These are phyloP conservation scores for Kockovaella imperatae DNA, from an alignment of 768 basidiomycete species.

Conservation along the genomic window DNA sequence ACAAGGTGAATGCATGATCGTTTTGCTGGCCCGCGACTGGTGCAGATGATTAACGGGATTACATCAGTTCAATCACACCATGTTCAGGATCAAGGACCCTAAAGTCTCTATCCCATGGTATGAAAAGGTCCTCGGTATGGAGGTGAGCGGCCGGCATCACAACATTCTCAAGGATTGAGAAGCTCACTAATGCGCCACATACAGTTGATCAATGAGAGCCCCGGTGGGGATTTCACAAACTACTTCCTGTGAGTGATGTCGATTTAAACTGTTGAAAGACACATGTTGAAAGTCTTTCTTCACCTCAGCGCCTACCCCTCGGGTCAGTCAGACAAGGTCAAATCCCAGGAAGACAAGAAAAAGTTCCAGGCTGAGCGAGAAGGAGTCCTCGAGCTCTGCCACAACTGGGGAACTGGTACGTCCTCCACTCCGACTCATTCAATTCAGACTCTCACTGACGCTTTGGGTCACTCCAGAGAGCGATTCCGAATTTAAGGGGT, in stretches of 20 bases:
- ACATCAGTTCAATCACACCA: slow-evolving; percentile 44
- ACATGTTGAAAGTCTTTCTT: slow-evolving; percentile 61
- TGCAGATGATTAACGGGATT: background rate
- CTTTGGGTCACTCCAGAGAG: slow-evolving; percentile 51
- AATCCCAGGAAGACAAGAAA: slow-evolving; percentile 50
- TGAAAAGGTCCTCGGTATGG: slow-evolving; percentile 64
- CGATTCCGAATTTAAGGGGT: slow-evolving; percentile 69
- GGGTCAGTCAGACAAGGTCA: slow-evolving; percentile 49
- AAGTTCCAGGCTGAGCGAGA: slow-evolving; percentile 55
- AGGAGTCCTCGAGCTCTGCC: slow-evolving; percentile 51
- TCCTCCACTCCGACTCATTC: background rate
- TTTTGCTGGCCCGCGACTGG: no score
- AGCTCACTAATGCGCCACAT: no score
- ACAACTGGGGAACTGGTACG: slow-evolving; percentile 36
- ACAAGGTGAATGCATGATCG: slow-evolving; percentile 8
- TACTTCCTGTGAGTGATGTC: slow-evolving; percentile 13
- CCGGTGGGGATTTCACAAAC: slow-evolving; percentile 30
- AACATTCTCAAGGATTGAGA: slow-evolving; percentile 6
- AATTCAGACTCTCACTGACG: slow-evolving; percentile 45
- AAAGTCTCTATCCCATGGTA: slow-evolving; percentile 75
- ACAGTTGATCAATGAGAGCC: slow-evolving; percentile 19
- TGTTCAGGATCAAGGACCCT: slow-evolving; percentile 64
- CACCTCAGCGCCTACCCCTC: slow-evolving; percentile 56
- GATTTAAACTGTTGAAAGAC: background rate
- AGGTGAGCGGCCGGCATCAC: slow-evolving; percentile 49